Evolutionary conservation across 345 rosid genomes (phyloP), one percentile per base, ranked within the genome.

Genomic region (rapeseed (Brassica napus)): DNA sequence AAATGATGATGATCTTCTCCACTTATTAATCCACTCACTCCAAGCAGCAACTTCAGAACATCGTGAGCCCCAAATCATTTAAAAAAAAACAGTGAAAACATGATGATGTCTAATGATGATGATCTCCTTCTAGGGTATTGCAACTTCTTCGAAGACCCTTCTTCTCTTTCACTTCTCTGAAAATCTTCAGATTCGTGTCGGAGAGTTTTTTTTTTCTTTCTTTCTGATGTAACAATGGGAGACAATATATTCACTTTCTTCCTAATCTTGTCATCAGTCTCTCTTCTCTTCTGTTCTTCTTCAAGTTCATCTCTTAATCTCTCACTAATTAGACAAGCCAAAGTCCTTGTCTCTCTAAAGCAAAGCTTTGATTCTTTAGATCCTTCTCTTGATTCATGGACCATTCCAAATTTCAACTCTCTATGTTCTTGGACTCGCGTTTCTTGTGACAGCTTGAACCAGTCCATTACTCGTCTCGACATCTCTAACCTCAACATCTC

Each of bases 351-450:
- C 69, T 75, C 92, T 32, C 74, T 89, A 15, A 90, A 86, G 68
- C 86, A 83, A 70, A 72, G 81, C 15, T 86, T 90, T 60, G 74
- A 74, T 8, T 81, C 87, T 23, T 86, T 75, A 75, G 81, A 87
- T 68, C 83, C 88, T 81, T 78, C 84, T 55, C 88, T 89, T 4
- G 63, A 74, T 71, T 24, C 73, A 12, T 90, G 95, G 92, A 84
- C 86, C 58, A 75, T 76, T 44, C 84, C 88, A 3, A 82, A 84
- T 83, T 82, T 82, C 86, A 79, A 24, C 59, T 79, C 81, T 39
- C 82, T 87, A 0, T 89, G 92, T 74, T 81, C 91, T 62, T 89
- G 87, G 87, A 71, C 84, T 3, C 89, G 90, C 1, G 83, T 89
- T 61, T 62, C 62, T 2, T 91, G 96, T 42, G 85, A 84, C 78